These are phyloP conservation scores for Rhizopus microsporus DNA, from an alignment of 371 early-diverging fungal species.

Conservation along the genomic window DNA sequence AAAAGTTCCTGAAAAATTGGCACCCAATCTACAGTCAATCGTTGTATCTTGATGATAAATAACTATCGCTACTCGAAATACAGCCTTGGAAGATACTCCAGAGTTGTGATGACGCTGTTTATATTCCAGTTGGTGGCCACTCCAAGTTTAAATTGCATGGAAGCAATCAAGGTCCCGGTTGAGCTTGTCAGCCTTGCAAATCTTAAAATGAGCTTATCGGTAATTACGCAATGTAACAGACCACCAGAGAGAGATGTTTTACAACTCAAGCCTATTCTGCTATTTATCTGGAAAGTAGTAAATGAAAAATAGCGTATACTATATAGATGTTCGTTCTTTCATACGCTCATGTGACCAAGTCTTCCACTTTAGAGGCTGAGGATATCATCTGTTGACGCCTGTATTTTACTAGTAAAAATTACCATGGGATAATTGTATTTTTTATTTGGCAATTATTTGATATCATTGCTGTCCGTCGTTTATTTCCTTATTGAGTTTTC, in stretches of 20 bases:
- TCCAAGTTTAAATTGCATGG: conserved; percentile 72
- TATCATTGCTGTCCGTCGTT: too few species aligned
- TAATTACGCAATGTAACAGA: conserved; percentile 52
- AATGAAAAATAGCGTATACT: too few species aligned
- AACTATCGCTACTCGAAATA: conserved; percentile 38
- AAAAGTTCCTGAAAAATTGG: conserved; percentile 42
- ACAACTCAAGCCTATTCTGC: conserved; percentile 44
- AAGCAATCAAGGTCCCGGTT: conserved; percentile 65
- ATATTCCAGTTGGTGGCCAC: conserved; percentile 79
- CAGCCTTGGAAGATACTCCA: conserved; percentile 59
- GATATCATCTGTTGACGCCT: too few species aligned
- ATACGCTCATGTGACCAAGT: too few species aligned
- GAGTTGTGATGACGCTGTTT: conserved; percentile 69
- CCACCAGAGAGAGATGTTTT: conserved; percentile 49
- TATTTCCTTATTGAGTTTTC: too few species aligned
- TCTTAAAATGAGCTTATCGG: conserved; percentile 36
- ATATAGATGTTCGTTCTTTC: too few species aligned
- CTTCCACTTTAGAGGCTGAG: too few species aligned
- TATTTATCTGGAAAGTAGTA: conserved; percentile 28
- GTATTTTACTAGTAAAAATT: too few species aligned
- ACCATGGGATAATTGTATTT: too few species aligned
- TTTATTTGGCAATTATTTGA: too few species aligned
- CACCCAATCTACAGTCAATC: conserved; percentile 66
- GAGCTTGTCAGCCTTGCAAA: conserved; percentile 76
- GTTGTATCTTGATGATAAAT: conserved; percentile 52